A percentile compares a stretch with the other conserved stretches of the same genome.
These are phyloP conservation scores for Aspergillus eucalypticola DNA, from an alignment of 2,329 filamentous ascomycete species.

Conservation along the genomic window DNA sequence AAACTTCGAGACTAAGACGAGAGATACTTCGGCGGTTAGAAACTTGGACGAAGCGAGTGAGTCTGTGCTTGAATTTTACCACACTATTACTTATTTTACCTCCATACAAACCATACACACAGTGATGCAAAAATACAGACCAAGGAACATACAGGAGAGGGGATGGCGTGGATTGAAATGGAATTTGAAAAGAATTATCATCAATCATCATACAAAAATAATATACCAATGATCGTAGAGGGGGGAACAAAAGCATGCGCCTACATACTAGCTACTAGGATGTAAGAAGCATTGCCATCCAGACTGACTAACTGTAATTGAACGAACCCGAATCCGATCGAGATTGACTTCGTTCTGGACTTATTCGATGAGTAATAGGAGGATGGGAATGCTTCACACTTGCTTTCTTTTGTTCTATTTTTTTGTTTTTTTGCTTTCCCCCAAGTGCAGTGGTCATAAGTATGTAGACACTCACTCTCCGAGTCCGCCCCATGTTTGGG, in stretches of 20 bases:
- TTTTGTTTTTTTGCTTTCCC: too few relatives aligned
- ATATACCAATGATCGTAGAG: background rate
- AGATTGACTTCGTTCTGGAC: background rate
- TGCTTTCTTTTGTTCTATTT: too few relatives aligned
- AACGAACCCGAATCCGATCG: background rate
- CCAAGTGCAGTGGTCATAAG: background rate
- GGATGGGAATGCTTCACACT: too few relatives aligned
- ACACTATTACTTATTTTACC: background rate
- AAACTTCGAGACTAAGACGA: background rate
- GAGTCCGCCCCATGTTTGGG: too few relatives aligned
- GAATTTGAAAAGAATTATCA: background rate
- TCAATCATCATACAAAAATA: background rate
- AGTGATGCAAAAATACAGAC: background rate
- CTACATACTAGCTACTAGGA: background rate
- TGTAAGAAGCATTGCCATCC: background rate
- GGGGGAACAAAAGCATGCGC: background rate
- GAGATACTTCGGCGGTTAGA: background rate
- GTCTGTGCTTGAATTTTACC: background rate
- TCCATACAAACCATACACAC: background rate
- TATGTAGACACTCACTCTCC: too few relatives aligned
- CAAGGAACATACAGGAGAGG: background rate
- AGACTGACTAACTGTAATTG: background rate
- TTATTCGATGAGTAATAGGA: too few relatives aligned
- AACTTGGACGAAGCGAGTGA: too few relatives aligned
- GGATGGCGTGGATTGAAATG: background rate